Base-by-base conservation (phyloP, 2,329 filamentous ascomycete genomes). In the Ceratocystis huliohia region DNA sequence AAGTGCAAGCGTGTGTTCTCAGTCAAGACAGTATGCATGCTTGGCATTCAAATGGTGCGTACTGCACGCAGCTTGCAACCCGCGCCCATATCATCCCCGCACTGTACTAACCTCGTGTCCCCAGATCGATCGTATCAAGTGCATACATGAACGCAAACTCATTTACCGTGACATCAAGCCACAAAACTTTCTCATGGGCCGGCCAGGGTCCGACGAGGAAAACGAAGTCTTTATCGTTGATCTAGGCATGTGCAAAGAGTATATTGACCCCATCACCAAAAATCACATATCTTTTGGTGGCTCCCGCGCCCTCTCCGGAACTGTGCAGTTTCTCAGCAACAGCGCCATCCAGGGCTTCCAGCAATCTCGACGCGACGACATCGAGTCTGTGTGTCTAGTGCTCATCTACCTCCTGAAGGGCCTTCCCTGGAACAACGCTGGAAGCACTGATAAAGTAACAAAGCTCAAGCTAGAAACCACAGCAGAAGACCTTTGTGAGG, bases 151-250 rank as follows among this genome's bases (percentile, higher is more conserved):
- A 15, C 66, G 63, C 71, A 90, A 89, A 69, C 96, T 94, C 74
- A 93, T 96, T 46, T 91, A 96, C 73, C 84, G 91, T 67, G 91
- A 96, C 74, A 79, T 96, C 41, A 96, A 96, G 74, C 91, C 91
- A 2, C 91, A 87, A 73, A 96, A 96, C 71, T 96, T 91, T 71
- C 80, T 96, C 5, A 77, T 96, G 44, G 63, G 66, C 57, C 63
- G 37, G 30, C 33, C 66, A n/a, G 41, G 57, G 15, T 62, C 63
- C 6, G 56, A 45, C 15, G 63, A 63, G 17, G 61, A 45, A 30
- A 25, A 65, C 44, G 41, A 65, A n/a, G 57, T 68, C 25, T 65
- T 57, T 44, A 50, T 68, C 4, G 59, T 65, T n/a, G 66, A 68
- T 44, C 61, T 68, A 15, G 66, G 66, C 64, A 65, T 68, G 63